Evolutionary conservation across 352 stramenopile genomes (phyloP).

Genomic region (Pythium rhizo-oryzae): DNA sequence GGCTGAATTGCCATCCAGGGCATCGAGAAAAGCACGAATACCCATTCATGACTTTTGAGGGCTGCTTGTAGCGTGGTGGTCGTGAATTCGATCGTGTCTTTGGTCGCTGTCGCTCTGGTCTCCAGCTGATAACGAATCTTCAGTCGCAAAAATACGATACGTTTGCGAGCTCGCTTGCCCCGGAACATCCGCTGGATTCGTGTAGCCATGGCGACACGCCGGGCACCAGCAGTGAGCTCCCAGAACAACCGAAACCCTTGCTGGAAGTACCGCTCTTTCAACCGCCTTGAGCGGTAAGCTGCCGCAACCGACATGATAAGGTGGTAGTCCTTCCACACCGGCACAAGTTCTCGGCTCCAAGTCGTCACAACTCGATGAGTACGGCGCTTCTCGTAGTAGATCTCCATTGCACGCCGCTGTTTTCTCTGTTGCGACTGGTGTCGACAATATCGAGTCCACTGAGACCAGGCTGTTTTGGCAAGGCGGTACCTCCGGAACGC

Average conservation of each 20-base stretch:
- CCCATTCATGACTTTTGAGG: constrained; percentile 31
- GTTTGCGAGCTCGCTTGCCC: constrained; percentile 31
- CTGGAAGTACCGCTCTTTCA: constrained; percentile 33
- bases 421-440: constrained; percentile 17
- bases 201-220: constrained; percentile 34
- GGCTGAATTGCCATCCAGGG: constrained; percentile 34
- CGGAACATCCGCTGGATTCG: constrained; percentile 39
- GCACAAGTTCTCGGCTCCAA: constrained; percentile 30
- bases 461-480: constrained; percentile 5
- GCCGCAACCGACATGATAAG: constrained; percentile 26
- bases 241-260: constrained; percentile 38
- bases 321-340: constrained; percentile 34
- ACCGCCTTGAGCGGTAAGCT: constrained; percentile 16
- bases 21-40: constrained; percentile 40
- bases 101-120: constrained; percentile 15
- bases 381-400: constrained; percentile 1
- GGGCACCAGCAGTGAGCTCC: constrained; percentile 33
- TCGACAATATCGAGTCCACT: constrained; percentile 27
- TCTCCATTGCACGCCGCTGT: constrained; percentile 25
- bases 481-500: constrained; percentile 1
- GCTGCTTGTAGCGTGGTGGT: constrained; percentile 19
- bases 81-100: constrained; percentile 27
- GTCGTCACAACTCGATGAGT: neutral
- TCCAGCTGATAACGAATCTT: constrained; percentile 44
- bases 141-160: constrained; percentile 38